phyloP scores from a whole-genome alignment of 805 yeast genomes.

The Pichia sporocuriosa region DNA sequence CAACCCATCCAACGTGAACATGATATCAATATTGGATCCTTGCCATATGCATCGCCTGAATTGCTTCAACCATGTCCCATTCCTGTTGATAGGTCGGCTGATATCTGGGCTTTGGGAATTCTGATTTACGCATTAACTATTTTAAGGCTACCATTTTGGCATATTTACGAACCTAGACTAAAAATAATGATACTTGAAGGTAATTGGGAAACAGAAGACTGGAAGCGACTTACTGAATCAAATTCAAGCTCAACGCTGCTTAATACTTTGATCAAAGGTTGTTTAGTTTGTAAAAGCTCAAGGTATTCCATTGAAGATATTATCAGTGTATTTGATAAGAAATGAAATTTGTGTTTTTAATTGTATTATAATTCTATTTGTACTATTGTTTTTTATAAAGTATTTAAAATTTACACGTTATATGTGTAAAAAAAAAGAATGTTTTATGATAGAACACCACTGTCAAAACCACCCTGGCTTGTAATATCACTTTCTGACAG shows the following conservation, averaged over 20 bases:
- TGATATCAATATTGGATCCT: constrained; percentile 55
- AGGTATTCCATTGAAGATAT: constrained; percentile 9
- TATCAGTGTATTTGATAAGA: neutral
- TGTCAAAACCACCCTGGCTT: constrained; percentile 4
- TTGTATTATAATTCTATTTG: too few species aligned
- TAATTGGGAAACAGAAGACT: constrained; percentile 23
- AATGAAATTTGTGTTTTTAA: neutral
- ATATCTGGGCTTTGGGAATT: constrained; percentile 90
- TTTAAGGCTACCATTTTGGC: constrained; percentile 77
- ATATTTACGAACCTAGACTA: constrained; percentile 74
- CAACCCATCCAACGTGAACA: neutral
- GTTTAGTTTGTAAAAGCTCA: constrained; percentile 3
- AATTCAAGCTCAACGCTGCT: neutral
- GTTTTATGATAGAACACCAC: neutral
- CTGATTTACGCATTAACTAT: constrained; percentile 63
- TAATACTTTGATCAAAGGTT: constrained; percentile 4
- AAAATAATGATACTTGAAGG: constrained; percentile 67
- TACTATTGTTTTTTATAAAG: too few species aligned
- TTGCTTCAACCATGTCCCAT: constrained; percentile 57
- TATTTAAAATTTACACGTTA: too few species aligned
- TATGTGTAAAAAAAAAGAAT: neutral
- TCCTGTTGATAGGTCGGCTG: constrained; percentile 57
- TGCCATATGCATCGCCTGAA: constrained; percentile 93
- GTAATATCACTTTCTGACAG: constrained; percentile 11
- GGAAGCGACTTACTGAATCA: constrained; percentile 1